phyloP scores from a whole-genome alignment of 306 rosid genomes.

The Mimosa bimucronata region DNA sequence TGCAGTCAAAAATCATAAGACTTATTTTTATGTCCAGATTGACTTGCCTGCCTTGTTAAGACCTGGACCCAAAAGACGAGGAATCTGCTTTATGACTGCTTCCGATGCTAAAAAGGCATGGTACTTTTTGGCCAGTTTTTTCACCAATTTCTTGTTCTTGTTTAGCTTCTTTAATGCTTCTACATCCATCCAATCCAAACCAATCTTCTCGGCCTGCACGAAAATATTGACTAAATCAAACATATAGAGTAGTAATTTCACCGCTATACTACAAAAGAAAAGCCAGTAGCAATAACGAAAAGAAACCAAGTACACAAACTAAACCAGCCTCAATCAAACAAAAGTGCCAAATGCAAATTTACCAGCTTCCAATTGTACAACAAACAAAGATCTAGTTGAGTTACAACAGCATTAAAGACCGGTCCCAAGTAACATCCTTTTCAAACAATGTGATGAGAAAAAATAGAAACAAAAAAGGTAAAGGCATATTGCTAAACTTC shows the following conservation, averaged over 20 bases:
- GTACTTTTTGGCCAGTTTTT: constrained; percentile 78
- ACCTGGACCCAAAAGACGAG: constrained; percentile 90
- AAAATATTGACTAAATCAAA: neutral
- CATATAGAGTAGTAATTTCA: neutral
- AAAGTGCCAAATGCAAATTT: neutral
- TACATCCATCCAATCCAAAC: constrained; percentile 82
- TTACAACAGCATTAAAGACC: neutral
- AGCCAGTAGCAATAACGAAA: neutral
- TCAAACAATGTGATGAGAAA: neutral
- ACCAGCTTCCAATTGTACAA: no score
- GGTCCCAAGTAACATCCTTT: neutral
- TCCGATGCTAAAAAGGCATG: constrained; percentile 93
- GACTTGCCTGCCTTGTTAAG: constrained; percentile 91
- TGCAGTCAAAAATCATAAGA: neutral
- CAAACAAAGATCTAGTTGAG: neutral
- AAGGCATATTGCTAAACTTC: neutral
- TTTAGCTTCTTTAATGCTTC: constrained; percentile 81
- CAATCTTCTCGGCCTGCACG: constrained; percentile 75
- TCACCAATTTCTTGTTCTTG: constrained; percentile 82
- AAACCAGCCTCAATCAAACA: neutral
- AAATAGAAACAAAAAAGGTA: neutral
- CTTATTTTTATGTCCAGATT: neutral
- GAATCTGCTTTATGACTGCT: constrained; percentile 88
- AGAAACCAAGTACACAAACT: neutral
- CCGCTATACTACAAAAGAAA: neutral